phyloP scores from a whole-genome alignment of 1,284 basidiomycete species.

The Cryptococcus sp. region DNA sequence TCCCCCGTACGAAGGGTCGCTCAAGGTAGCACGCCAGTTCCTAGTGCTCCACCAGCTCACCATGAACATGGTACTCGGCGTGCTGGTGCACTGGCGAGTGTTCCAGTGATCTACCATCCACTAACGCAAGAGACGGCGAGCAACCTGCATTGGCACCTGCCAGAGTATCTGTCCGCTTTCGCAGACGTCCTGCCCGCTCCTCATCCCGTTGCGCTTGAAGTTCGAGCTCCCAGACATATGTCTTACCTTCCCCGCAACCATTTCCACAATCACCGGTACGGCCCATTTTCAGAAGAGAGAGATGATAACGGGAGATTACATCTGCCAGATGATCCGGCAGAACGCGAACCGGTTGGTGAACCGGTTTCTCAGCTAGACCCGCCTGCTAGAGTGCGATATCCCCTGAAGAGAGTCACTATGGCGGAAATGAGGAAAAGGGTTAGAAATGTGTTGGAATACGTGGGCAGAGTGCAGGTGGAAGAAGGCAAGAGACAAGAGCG shows the following conservation, averaged over 20 bases:
- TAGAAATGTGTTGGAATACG: slow-evolving; percentile 87
- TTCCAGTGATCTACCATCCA: slow-evolving; percentile 30
- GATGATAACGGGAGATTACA: slow-evolving; percentile 35
- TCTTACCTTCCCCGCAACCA: slow-evolving; percentile 40
- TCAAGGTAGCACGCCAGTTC: slow-evolving; percentile 25
- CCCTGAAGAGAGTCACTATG: slow-evolving; percentile 88
- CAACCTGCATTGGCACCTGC: slow-evolving; percentile 74
- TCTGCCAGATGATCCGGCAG: slow-evolving; percentile 30
- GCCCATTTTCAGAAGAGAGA: slow-evolving; percentile 41
- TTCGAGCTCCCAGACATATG: slow-evolving; percentile 55
- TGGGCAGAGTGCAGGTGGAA: slow-evolving; percentile 62
- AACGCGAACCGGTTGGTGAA: slow-evolving; percentile 34
- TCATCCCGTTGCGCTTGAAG: slow-evolving; percentile 71
- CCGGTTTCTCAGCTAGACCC: slow-evolving; percentile 65
- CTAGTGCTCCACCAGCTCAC: slow-evolving; percentile 32
- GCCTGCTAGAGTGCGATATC: slow-evolving; percentile 91
- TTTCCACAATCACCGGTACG: slow-evolving; percentile 39
- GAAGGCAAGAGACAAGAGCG: slow-evolving; percentile 71
- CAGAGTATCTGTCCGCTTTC: slow-evolving; percentile 89
- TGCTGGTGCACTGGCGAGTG: slow-evolving; percentile 45
- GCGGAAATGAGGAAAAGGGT: slow-evolving; percentile 97
- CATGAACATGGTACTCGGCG: slow-evolving; percentile 50
- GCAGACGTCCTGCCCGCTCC: slow-evolving; percentile 77
- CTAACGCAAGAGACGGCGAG: slow-evolving; percentile 35
- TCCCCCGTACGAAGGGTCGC: slow-evolving; percentile 24